Base-by-base conservation (phyloP, 345 rosid species). In the Crucihimalaya himalaica region DNA sequence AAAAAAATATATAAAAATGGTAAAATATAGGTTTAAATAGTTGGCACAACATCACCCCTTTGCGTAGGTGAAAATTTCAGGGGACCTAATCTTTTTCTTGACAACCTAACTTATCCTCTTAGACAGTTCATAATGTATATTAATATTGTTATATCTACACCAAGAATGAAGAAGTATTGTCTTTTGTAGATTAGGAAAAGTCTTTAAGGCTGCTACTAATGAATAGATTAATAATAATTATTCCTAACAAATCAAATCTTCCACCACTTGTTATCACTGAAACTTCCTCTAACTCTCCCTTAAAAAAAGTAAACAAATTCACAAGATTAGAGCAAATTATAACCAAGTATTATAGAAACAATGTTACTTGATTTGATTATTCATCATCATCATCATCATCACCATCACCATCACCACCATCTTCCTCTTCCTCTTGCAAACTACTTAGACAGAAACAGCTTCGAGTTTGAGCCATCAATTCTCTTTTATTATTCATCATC, bases 381-480 rank as follows among this genome's bases (percentile, higher is more conserved):
- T 66, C 72, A 37, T 25, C 67, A 54, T 25, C 70, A 42, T 0
- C 66, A 37, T 47, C 70, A 45, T 0, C 68, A 37, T 57, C 68
- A 32, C n/a, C n/a, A n/a, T 25, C 70, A 42, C 0, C 66, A 37
- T 47, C 70, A 45, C 0, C 68, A 37, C 47, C 68, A 32, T 65
- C 70, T 63, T 63, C 75, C 21, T 63, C 59, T 19, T 69, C 80
- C 28, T 76, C 80, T 70, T 69, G 71, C 54, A 76, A 76, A 62
- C 80, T 69, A 76, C 75, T 70, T 25, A 76, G 53, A 55, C 80
- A 76, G 59, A 76, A 76, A 76, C 80, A 76, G 13, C 80, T 76
- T 25, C 8, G 80, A 45, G 80, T 69, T 42, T 76, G 79, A 68
- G 43, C 73, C 70, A 69, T 62, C 23, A 68, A 45, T 14, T 75